phyloP scores from a whole-genome alignment of 1,284 basidiomycete genomes.

The Ustilago lituana region DNA sequence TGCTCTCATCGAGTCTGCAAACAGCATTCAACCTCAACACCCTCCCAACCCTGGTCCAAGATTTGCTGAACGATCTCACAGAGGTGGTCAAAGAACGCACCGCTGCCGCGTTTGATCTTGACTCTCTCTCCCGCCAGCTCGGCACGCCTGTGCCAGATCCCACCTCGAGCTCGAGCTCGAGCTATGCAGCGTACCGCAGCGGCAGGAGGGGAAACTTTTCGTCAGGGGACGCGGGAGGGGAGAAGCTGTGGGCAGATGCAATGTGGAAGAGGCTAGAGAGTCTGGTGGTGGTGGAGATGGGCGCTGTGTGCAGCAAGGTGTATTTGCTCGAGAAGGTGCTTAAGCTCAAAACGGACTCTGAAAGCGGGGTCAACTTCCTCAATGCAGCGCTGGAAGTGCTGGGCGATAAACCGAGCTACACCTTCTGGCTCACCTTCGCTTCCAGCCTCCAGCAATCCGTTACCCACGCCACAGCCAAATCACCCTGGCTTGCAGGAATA shows the following conservation, averaged over 20 bases:
- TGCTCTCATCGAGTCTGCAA: slow-evolving; percentile 89
- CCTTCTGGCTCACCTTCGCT: slow-evolving; percentile 87
- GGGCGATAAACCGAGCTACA: slow-evolving; percentile 86
- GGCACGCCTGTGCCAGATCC: slow-evolving; percentile 61
- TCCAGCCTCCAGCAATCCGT: slow-evolving; percentile 71
- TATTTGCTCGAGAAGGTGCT: slow-evolving; percentile 94
- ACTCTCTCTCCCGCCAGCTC: slow-evolving; percentile 83
- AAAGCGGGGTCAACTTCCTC: slow-evolving; percentile 81
- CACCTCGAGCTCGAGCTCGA: slow-evolving; percentile 3
- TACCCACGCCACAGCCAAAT: slow-evolving; percentile 80
- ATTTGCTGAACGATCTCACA: slow-evolving; percentile 81
- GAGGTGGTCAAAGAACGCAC: slow-evolving; percentile 83
- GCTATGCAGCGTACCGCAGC: slow-evolving; percentile 25
- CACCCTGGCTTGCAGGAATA: slow-evolving; percentile 85
- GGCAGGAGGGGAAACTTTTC: slow-evolving; percentile 76
- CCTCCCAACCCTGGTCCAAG: slow-evolving; percentile 82
- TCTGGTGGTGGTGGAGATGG: slow-evolving; percentile 83
- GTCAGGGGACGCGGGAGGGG: slow-evolving; percentile 76
- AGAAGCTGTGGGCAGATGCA: slow-evolving; percentile 75
- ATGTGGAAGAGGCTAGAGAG: slow-evolving; percentile 84
- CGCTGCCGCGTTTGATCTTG: slow-evolving; percentile 82
- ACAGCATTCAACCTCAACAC: slow-evolving; percentile 91
- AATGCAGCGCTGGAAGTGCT: slow-evolving; percentile 77
- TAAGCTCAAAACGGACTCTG: slow-evolving; percentile 75
- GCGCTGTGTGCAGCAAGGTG: slow-evolving; percentile 78